phyloP scores from a whole-genome alignment of 2,329 filamentous ascomycete species.

The Sporothrix brasiliensis region DNA sequence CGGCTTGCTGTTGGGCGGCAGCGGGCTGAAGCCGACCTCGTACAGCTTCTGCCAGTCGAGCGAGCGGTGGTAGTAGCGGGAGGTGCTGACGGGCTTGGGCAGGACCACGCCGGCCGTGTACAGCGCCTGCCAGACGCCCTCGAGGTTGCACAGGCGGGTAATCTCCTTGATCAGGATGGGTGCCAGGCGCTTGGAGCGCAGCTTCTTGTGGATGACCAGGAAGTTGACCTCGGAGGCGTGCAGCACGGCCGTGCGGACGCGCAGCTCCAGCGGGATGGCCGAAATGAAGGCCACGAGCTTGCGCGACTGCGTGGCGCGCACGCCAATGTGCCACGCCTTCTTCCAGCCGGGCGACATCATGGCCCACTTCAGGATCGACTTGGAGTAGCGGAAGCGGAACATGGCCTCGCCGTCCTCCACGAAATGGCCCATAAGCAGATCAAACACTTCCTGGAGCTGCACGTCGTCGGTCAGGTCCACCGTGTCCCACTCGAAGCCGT shows the following conservation, averaged over 20 bases:
- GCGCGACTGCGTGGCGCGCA: slow-evolving; percentile 77
- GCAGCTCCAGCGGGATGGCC: slow-evolving; percentile 81
- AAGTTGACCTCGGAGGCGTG: slow-evolving; percentile 95
- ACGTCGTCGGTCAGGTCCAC: slow-evolving; percentile 79
- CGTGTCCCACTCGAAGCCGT: slow-evolving; percentile 92
- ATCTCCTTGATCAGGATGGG: slow-evolving; percentile 98
- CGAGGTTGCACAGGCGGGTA: slow-evolving; percentile 84
- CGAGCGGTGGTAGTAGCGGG: slow-evolving; percentile 91
- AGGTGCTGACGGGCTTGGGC: slow-evolving; percentile 88
- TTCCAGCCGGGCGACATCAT: slow-evolving; percentile 93
- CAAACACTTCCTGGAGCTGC: slow-evolving; percentile 86
- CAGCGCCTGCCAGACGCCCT: slow-evolving; percentile 89
- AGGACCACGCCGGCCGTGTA: slow-evolving; percentile 93
- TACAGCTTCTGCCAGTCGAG: slow-evolving; percentile 96
- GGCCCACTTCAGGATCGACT: slow-evolving; percentile 88
- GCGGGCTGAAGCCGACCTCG: slow-evolving; percentile 89
- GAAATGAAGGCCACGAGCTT: slow-evolving; percentile 96
- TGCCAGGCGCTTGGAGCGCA: slow-evolving; percentile 86
- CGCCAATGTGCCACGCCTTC: slow-evolving; percentile 92
- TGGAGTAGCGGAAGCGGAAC: slow-evolving; percentile 96
- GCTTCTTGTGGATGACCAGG: slow-evolving; percentile 96
- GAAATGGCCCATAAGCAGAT: slow-evolving; percentile 89
- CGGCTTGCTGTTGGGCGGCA: slow-evolving; percentile 82
- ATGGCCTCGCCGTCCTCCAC: slow-evolving; percentile 97
- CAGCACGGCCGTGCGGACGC: slow-evolving; percentile 74